Percentiles rank a stretch among this genome's conserved stretches.
These are phyloP conservation scores for Monosporascus sp. DNA, from an alignment of 2,329 filamentous ascomycete genomes.

Conservation along the genomic window DNA sequence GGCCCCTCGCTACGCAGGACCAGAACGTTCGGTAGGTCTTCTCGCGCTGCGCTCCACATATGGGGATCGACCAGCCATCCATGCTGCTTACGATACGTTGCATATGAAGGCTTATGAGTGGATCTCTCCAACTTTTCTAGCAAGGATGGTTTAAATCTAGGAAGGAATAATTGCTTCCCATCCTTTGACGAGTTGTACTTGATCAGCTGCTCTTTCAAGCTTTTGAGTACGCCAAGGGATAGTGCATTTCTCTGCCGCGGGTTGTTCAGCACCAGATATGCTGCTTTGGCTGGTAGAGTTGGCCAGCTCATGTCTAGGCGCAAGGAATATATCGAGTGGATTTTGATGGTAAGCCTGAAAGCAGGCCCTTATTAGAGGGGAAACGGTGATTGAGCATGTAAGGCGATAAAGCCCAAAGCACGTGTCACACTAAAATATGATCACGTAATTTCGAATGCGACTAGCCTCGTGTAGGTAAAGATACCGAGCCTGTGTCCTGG, in stretches of 20 bases:
- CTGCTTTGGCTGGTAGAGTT: conserved; percentile 19
- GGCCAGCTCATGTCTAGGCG: conserved; percentile 5
- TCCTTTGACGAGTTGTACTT: conserved; percentile 15
- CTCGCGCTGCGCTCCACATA: conserved; percentile 17
- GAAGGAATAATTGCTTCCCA: conserved; percentile 19
- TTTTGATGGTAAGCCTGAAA: no score
- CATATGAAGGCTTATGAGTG: not conserved
- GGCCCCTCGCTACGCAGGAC: conserved; percentile 24
- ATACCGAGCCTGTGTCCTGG: no score
- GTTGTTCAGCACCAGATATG: conserved; percentile 20
- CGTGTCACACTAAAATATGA: no score
- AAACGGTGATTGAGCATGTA: no score
- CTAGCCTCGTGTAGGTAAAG: no score
- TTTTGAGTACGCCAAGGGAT: conserved; percentile 14
- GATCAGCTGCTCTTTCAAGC: conserved; percentile 20
- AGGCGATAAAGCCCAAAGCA: no score
- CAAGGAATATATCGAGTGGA: no score
- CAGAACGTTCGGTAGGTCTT: conserved; percentile 22
- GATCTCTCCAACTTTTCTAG: conserved; percentile 12
- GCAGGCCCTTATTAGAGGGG: no score
- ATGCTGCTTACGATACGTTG: conserved; percentile 1
- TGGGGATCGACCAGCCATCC: conserved; percentile 22
- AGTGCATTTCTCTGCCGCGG: conserved; percentile 20
- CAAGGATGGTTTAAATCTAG: conserved; percentile 16
- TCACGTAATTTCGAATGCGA: no score